Conservation (phyloP, 768 basidiomycete genomes). For the Suillus cothurnatus region DNA sequence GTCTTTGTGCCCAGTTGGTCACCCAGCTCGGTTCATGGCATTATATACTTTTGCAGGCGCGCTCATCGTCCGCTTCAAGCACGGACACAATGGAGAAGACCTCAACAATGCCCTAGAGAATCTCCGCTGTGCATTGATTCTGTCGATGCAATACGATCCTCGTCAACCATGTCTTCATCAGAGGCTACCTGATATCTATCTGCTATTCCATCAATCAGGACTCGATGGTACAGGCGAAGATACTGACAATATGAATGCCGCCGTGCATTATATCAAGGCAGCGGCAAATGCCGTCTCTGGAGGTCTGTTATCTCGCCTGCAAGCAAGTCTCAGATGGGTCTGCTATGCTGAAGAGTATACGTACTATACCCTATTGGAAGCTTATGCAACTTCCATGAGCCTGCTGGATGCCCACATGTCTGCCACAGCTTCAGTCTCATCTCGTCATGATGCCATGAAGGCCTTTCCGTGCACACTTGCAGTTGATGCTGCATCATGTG, state of each 20-base stretch:
- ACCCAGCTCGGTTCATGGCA: not conserved
- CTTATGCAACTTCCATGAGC: constrained; percentile 4
- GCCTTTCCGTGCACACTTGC: constrained; percentile 8
- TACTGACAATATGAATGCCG: not conserved
- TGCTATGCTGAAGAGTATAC: not conserved
- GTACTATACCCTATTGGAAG: not conserved
- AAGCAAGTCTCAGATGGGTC: not conserved
- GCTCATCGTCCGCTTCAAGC: not conserved
- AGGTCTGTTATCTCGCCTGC: too few species aligned
- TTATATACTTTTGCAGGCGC: too few species aligned
- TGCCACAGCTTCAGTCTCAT: constrained; percentile 1
- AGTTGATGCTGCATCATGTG: constrained; percentile 17
- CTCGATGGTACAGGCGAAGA: not conserved
- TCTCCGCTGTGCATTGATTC: too few species aligned
- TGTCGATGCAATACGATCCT: not conserved
- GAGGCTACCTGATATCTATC: not conserved
- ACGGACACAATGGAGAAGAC: not conserved
- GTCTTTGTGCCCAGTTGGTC: too few species aligned
- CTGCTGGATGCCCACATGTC: constrained; percentile 11
- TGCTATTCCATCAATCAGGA: constrained; percentile 9
- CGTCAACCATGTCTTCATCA: not conserved
- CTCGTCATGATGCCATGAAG: not conserved
- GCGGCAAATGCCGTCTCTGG: not conserved
- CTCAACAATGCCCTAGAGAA: constrained; percentile 1
- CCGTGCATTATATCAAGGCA: not conserved